These are phyloP conservation scores for Fusarium circinatum DNA, from an alignment of 2,329 filamentous ascomycete genomes.

Conservation along the genomic window DNA sequence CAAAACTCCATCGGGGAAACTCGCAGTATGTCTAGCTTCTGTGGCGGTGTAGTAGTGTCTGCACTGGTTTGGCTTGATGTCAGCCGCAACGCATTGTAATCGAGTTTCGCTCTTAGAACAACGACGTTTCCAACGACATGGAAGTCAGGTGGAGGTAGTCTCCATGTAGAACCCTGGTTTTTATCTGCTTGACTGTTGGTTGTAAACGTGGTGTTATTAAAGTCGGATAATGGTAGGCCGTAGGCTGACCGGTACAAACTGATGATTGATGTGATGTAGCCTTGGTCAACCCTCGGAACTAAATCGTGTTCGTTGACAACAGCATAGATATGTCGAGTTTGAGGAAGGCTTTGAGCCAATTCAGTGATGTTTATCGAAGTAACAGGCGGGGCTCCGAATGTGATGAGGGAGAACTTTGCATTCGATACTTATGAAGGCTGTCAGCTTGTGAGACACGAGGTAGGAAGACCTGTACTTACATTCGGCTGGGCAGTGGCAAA, in stretches of 20 bases:
- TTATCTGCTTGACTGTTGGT: fast-evolving
- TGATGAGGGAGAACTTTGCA: slow-evolving; percentile 26
- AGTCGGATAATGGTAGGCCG: not conserved
- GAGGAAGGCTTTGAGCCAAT: not conserved
- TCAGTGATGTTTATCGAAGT: slow-evolving; percentile 22
- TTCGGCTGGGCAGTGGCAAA: not conserved
- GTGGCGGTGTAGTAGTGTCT: not conserved
- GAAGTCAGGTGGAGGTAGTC: not conserved
- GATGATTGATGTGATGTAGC: slow-evolving; percentile 35
- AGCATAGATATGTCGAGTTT: slow-evolving; percentile 12
- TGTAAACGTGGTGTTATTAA: not conserved
- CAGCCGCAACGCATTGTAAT: not conserved
- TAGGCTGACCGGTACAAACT: slow-evolving; percentile 33
- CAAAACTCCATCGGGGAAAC: slow-evolving; percentile 5
- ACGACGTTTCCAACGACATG: not conserved
- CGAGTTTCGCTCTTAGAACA: not conserved
- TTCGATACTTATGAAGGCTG: not conserved
- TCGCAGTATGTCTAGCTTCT: not conserved
- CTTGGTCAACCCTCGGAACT: slow-evolving; percentile 31
- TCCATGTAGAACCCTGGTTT: not conserved
- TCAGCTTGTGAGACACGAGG: not conserved
- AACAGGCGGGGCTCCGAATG: slow-evolving; percentile 38
- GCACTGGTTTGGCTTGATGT: not conserved
- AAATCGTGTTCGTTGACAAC: slow-evolving; percentile 41
- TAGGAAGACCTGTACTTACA: not conserved